Percentiles rank a stretch among this genome's conserved stretches.
Conservation (phyloP, 2,329 filamentous ascomycete genomes). For the Monosporascus sp. region DNA sequence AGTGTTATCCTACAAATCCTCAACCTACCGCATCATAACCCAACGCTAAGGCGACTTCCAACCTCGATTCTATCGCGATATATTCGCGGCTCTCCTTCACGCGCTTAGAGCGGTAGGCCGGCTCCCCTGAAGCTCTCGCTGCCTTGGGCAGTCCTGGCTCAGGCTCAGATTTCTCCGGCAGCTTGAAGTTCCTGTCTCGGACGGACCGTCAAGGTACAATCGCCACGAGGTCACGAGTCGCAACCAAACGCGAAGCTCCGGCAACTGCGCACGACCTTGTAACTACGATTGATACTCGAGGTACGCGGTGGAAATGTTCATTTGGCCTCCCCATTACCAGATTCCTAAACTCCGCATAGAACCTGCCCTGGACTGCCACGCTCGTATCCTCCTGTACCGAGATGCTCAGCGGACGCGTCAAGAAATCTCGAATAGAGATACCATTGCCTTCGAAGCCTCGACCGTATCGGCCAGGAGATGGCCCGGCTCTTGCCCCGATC, state of each 20-base stretch:
- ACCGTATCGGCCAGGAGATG: constrained; percentile 40
- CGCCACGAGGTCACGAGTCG: background rate
- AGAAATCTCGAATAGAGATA: constrained; percentile 23
- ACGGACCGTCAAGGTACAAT: background rate
- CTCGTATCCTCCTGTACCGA: background rate
- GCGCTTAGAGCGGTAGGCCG: too few relatives aligned
- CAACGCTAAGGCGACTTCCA: too few relatives aligned
- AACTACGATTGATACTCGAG: background rate
- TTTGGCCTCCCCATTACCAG: background rate
- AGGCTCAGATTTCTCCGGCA: background rate
- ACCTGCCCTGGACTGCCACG: background rate
- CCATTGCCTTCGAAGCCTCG: constrained; percentile 24
- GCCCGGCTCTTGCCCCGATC: constrained; percentile 43
- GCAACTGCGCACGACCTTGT: background rate
- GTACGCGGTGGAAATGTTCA: background rate
- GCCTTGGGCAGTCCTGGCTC: background rate
- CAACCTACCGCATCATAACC: too few relatives aligned
- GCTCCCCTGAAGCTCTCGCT: background rate
- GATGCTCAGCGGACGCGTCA: background rate
- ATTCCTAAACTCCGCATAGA: background rate
- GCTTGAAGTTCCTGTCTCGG: background rate
- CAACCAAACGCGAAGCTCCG: background rate
- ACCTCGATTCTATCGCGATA: too few relatives aligned
- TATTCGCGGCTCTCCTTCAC: too few relatives aligned
- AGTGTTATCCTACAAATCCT: too few relatives aligned